These are phyloP conservation scores for Didymosphaeria variabile DNA, from an alignment of 2,329 filamentous ascomycete species.

Conservation along the genomic window DNA sequence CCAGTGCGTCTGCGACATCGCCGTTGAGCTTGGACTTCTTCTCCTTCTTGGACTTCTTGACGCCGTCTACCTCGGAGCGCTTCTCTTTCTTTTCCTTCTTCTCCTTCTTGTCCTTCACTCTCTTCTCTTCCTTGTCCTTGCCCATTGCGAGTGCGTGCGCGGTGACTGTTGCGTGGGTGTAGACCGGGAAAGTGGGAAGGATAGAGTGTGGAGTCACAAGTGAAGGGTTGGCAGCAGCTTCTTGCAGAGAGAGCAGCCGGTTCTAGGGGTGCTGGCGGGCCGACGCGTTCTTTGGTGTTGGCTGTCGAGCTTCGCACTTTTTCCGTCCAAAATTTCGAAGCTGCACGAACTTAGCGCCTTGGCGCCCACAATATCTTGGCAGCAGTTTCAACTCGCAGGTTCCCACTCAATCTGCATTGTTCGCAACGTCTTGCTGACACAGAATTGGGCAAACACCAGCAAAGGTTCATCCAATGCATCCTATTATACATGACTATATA, in stretches of 20 bases:
- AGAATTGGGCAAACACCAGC: background rate
- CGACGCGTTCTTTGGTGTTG: conserved; percentile 1
- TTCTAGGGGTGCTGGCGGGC: background rate
- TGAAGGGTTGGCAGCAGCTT: background rate
- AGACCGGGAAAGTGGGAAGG: background rate
- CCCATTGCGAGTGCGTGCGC: conserved; percentile 37
- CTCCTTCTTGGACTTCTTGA: conserved; percentile 65
- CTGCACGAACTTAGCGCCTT: conserved; percentile 15
- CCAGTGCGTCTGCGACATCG: conserved; percentile 66
- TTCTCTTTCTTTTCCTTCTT: conserved; percentile 74
- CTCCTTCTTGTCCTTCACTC: conserved; percentile 63
- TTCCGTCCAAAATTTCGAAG: conserved; percentile 20
- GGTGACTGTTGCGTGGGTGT: background rate
- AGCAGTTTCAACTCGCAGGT: background rate
- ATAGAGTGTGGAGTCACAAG: background rate
- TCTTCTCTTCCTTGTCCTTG: conserved; percentile 51
- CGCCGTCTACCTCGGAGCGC: conserved; percentile 55
- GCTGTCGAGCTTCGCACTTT: conserved; percentile 14
- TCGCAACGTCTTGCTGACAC: background rate
- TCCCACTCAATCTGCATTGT: background rate
- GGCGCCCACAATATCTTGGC: conserved; percentile 12
- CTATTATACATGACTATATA: conserved; percentile 34
- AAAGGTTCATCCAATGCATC: background rate
- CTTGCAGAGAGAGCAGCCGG: background rate
- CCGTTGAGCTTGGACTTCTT: conserved; percentile 73